Evolutionary conservation across 192 early-diverging fungal species (phyloP).

Genomic region (Dimargaris xerosporica): DNA sequence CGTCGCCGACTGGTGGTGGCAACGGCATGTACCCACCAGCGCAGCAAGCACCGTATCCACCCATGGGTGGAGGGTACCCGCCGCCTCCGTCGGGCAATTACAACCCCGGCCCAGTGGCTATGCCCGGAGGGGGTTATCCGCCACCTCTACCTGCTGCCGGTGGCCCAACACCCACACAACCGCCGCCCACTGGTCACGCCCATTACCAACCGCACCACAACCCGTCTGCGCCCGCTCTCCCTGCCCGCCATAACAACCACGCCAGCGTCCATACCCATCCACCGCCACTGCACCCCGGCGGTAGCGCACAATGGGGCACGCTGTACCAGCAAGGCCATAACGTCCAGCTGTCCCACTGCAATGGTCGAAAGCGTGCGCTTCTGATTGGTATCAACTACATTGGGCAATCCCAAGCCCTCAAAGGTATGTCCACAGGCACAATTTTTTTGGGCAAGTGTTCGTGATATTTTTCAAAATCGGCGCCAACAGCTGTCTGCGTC

Average conservation of each 20-base stretch:
- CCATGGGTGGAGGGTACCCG: not conserved
- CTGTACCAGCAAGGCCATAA: constrained; percentile 29
- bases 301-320: not conserved
- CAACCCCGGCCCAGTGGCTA: no score
- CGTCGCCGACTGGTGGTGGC: not conserved
- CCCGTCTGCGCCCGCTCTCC: not conserved
- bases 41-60: not conserved
- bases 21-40: not conserved
- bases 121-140: no score
- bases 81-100: not conserved
- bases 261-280: not conserved
- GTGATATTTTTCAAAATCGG: not conserved
- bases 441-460: not conserved
- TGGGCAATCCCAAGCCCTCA: constrained; percentile 38
- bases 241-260: no score
- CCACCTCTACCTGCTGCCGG: no score
- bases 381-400: constrained; percentile 91
- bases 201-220: not conserved
- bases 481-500: not conserved
- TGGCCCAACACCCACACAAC: no score
- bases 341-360: constrained; percentile 28
- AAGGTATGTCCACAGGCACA: constrained; percentile 15
- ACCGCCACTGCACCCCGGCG: not conserved
- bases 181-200: not conserved
- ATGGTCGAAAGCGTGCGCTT: constrained; percentile 61